Evolutionary conservation across 2,329 filamentous ascomycete genomes (phyloP).

Genomic region (Diaporthe sp.): DNA sequence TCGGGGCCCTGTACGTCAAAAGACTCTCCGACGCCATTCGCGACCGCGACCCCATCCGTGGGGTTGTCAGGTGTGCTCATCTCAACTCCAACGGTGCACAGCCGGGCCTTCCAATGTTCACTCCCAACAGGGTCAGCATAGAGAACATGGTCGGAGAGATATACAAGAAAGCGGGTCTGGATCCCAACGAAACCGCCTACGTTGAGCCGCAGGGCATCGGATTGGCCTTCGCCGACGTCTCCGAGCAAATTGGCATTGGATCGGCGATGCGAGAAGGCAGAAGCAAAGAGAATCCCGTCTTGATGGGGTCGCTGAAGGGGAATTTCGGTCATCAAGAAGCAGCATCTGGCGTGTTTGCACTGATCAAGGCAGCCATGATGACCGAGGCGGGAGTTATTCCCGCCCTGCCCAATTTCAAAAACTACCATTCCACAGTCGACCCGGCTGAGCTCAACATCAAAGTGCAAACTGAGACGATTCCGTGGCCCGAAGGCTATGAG

Average conservation of each 20-base stretch:
- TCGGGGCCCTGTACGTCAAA: slow-evolving; percentile 68
- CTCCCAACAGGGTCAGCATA: background rate
- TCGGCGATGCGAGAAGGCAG: background rate
- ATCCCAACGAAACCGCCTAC: slow-evolving; percentile 46
- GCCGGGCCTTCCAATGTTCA: background rate
- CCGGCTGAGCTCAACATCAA: background rate
- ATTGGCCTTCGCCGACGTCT: background rate
- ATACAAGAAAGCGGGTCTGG: slow-evolving; percentile 48
- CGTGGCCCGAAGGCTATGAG: background rate
- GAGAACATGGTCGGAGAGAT: slow-evolving; percentile 45
- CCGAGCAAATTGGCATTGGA: background rate
- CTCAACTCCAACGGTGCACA: background rate
- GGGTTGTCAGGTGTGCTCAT: slow-evolving; percentile 53
- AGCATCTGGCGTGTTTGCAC: background rate
- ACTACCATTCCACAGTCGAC: background rate
- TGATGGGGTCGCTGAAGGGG: background rate
- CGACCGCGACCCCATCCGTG: slow-evolving; percentile 63
- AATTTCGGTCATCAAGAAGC: background rate
- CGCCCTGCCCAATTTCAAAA: background rate
- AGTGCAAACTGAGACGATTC: background rate
- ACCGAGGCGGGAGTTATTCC: background rate
- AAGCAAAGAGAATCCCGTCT: background rate
- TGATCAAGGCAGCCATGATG: slow-evolving; percentile 3
- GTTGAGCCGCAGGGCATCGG: slow-evolving; percentile 42
- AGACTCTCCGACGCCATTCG: slow-evolving; percentile 43